Base-by-base conservation (phyloP, 1,284 basidiomycete species). In the Boletus albobrunnescens region DNA sequence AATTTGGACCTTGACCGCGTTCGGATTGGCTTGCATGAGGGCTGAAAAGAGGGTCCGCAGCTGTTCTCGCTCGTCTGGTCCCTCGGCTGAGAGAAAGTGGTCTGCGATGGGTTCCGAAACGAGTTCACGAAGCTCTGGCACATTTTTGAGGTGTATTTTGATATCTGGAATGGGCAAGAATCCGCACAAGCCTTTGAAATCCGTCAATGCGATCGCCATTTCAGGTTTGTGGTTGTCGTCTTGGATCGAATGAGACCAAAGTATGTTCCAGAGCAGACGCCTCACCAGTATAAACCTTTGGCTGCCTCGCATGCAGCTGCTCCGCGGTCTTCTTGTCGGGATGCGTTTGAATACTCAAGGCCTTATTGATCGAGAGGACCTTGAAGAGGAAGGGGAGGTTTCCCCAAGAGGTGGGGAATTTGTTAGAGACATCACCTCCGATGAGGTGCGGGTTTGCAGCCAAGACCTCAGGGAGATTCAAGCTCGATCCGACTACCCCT, bases 161-260 rank as follows among this genome's bases (percentile, higher is more conserved):
- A 97, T 91, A 44, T 82, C 73, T 1, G 74, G 62, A 1, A 94
- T 76, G 4, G 93, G 93, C 11, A 85, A 76, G 71, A 96, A 97
- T 26, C 94, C 94, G 63, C 93, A 96, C 62, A 99, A 79, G 0
- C 91, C 96, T 31, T 77, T 76, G 74, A 99, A 99, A 7, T 86
- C 81, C 0, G 94, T 94, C 46, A 99, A 70, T 1, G 96, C 96
- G 42, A 99, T 80, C 11, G 94, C 94, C 92, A 99, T 96, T 67
- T 99, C 96, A 4, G 96, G 96, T 70, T 97, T 97, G 63, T 96
- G 94, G 61, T 96, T 96, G 12, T 83, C 78, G 67, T 97, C 92
- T 59, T 27, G 53, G 27, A 24, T 23, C 28, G 14, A 39, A 37
- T 60, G 44, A 56, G 52, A 42, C 32, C 14, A 13, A 10, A 38